Evolutionary conservation across 148 eudicot species (phyloP), one percentile per base, ranked within the genome.

Genomic region (Rhododendron ferrugineum): DNA sequence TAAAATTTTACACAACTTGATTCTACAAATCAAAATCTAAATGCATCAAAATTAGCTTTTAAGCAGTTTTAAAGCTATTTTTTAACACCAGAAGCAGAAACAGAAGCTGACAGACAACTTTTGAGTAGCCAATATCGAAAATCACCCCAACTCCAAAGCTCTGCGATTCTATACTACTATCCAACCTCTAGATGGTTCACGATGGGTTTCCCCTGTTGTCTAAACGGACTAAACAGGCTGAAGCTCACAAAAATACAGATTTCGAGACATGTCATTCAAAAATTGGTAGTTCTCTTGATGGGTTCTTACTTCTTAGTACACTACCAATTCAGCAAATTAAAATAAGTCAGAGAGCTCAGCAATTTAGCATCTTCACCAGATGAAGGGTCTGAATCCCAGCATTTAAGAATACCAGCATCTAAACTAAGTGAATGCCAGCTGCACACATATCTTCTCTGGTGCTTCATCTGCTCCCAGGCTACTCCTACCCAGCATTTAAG

Each of bases 381-480:
- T 87, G 89, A 84, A 52, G 60, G 56, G 89, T 84, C 84, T 73
- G 84, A 56, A 84, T 84, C 84, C 22, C 23, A 72, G 52, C 47
- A 84, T 54, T 54, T 16, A 54, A 54, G 60, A 54, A 54, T 16
- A 5, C 20, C 60, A 16, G 23, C 23, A 16, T 54, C 60, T 3
- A 16, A 54, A 54, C 60, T 54, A 54, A 16, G 30, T 84, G n/a
- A 84, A 84, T 84, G 86, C 89, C 80, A 79, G 81, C 42, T 84
- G 88, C 84, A 54, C 34, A 28, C 40, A 11, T 11, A 13, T 40
- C 7, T 60, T 49, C 78, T 78, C 64, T 84, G 26, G 44, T 36
- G 26, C 52, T 56, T 56, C 75, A 85, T 60, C 78, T 58, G 47
- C 81, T n/a, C 79, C 74, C 77, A 56, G 84, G 52, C 84, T 54